phyloP scores from a whole-genome alignment of 805 yeast species.

The Candida xyloterini region DNA sequence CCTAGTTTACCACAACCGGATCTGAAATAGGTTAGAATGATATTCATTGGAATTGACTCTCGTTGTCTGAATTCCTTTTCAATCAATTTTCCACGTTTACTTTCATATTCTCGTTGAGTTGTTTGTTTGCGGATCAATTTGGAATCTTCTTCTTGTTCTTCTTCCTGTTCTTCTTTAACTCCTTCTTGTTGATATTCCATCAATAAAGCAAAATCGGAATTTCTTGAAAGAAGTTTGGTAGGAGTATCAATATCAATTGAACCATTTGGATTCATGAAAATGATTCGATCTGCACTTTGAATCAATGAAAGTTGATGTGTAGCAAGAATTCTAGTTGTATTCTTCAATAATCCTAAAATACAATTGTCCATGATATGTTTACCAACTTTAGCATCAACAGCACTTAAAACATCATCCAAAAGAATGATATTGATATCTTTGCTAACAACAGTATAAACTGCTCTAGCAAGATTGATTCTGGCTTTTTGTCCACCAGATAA shows the following conservation, averaged over 20 bases:
- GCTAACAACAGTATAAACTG: conserved; percentile 47
- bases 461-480: conserved; percentile 65
- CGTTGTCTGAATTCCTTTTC: conserved; percentile 57
- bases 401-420: conserved; percentile 64
- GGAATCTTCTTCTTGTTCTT: conserved; percentile 15
- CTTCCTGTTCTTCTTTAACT: conserved; percentile 27
- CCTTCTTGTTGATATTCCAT: conserved; percentile 28
- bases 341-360: conserved; percentile 52
- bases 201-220: background rate
- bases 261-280: conserved; percentile 68
- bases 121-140: conserved; percentile 16
- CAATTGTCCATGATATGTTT: conserved; percentile 57
- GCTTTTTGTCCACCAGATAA: conserved; percentile 89
- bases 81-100: conserved; percentile 37
- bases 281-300: conserved; percentile 63
- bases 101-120: conserved; percentile 14
- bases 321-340: conserved; percentile 70
- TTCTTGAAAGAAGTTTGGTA: conserved; percentile 40
- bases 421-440: conserved; percentile 51
- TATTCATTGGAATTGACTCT: conserved; percentile 46
- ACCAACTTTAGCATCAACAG: conserved; percentile 73
- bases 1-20: conserved; percentile 54
- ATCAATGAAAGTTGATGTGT: conserved; percentile 80
- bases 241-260: conserved; percentile 58
- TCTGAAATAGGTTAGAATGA: conserved; percentile 49